Base-by-base conservation (phyloP, 1,284 basidiomycete genomes). In the Puccinia novopanici region DNA sequence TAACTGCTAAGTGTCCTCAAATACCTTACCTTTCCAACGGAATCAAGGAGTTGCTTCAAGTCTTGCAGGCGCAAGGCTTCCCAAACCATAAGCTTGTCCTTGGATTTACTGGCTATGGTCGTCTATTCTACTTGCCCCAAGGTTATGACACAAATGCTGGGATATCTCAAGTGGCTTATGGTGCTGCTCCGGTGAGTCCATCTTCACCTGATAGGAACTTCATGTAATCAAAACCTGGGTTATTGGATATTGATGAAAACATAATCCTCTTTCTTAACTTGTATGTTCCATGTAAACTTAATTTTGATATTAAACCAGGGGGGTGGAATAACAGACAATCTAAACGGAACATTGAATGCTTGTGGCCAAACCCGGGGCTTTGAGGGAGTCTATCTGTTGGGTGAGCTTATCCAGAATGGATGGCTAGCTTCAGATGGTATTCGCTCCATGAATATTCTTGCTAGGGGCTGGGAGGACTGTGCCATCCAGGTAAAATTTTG, bases 21-120 rank as follows among this genome's bases (percentile, higher is more conserved):
- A 61, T 61, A 61, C 59, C 59, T 61, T 30, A 61, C 30, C 59
- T 61, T 61, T 61, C 59, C n/a, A 61, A 61, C 59, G 59, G 59
- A 30, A 61, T 61, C 30, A 61, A 37, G 9, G 59, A 61, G 15
- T 61, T 61, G 30, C 59, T 61, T 30, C 30, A 61, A 30, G 10
- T 61, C 17, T 37, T 61, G 59, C 10, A 37, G n/a, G 37, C 12
- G 9, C 59, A 61, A 61, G 59, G 59, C 15, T 61, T 61, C 59
- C 15, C 59, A 19, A 9, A 15, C 8, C 1, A 61, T 2, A 37
- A 34, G 30, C 59, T 61, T 30, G 34, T 61, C 30, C 59, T 61
- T 61, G 59, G 59, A 34, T 61, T 61, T 37, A 61, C 59, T 37
- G 59, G 59, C 19, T 61, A 61, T 37, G 59, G 59, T 17, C 59